A percentile compares a stretch with the other conserved stretches of the same genome.
Evolutionary conservation across 345 rosid genomes (phyloP).

Genomic region (Sonneratia alba): DNA sequence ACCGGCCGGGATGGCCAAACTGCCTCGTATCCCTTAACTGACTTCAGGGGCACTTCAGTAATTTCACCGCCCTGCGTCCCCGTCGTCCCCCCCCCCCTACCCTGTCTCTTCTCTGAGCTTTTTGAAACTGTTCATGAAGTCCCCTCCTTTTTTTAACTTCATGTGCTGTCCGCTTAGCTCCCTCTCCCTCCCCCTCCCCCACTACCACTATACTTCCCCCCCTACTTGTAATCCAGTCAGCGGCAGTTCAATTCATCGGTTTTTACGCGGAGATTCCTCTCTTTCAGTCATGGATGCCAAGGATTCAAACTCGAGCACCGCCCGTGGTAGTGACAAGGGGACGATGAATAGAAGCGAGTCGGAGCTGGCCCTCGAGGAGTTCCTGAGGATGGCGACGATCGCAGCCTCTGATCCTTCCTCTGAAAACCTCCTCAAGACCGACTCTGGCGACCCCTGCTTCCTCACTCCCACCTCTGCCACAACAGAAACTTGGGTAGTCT

Average conservation of each 20-base stretch:
- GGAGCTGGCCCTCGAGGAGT: slow-evolving; percentile 6
- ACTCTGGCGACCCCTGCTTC: neutral
- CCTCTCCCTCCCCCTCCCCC: neutral
- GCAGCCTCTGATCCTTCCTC: neutral
- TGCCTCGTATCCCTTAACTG: neutral
- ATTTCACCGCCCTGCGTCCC: neutral
- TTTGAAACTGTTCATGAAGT: neutral
- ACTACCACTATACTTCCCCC: no score
- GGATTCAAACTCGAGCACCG: neutral
- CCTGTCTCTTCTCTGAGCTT: neutral
- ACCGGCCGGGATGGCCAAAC: slow-evolving; percentile 1
- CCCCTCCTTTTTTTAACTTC: neutral
- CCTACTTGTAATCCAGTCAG: neutral
- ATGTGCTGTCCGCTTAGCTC: slow-evolving; percentile 5
- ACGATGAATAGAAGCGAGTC: slow-evolving; percentile 8
- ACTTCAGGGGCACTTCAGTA: neutral
- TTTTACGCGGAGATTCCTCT: neutral
- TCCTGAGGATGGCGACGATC: neutral
- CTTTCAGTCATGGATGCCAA: neutral
- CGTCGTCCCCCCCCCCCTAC: neutral
- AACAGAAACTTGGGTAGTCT: neutral
- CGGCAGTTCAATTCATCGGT: neutral
- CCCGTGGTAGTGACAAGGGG: neutral
- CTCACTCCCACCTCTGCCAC: neutral
- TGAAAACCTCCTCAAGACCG: neutral